These are phyloP conservation scores for Corynespora cassiicola DNA, from an alignment of 2,329 filamentous ascomycete species.

Conservation along the genomic window DNA sequence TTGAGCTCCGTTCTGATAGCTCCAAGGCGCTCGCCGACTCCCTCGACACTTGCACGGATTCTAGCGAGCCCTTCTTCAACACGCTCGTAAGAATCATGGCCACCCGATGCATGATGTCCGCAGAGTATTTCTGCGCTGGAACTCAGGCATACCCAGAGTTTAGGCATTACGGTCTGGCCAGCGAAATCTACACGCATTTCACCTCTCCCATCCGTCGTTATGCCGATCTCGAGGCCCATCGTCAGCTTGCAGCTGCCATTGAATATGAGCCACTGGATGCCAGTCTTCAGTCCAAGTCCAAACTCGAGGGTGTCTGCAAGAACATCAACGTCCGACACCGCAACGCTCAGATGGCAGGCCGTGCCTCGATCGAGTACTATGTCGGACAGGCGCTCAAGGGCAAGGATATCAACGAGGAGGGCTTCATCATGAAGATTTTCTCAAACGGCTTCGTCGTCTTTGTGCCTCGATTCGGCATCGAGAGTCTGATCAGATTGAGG, in stretches of 20 bases:
- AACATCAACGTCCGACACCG: slow-evolving; percentile 98
- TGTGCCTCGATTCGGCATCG: slow-evolving; percentile 93
- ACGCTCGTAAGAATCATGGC: slow-evolving; percentile 97
- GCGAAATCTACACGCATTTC: slow-evolving; percentile 98
- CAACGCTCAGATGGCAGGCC: slow-evolving; percentile 93
- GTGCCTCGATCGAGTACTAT: slow-evolving; percentile 96
- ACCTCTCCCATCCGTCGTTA: slow-evolving; percentile 97
- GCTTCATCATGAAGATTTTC: slow-evolving; percentile 96
- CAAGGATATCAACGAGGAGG: slow-evolving; percentile 78
- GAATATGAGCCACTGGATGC: slow-evolving; percentile 88
- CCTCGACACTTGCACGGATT: slow-evolving; percentile 82
- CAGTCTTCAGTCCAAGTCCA: slow-evolving; percentile 78
- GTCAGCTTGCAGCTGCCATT: slow-evolving; percentile 94
- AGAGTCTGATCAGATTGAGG: slow-evolving; percentile 84
- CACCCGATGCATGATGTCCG: slow-evolving; percentile 98
- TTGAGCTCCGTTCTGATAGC: slow-evolving; percentile 82
- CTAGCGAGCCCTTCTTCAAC: slow-evolving; percentile 92
- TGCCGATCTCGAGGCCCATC: slow-evolving; percentile 92
- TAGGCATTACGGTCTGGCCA: slow-evolving; percentile 94
- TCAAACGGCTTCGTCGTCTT: slow-evolving; percentile 97
- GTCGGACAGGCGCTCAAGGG: slow-evolving; percentile 94
- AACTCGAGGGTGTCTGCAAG: slow-evolving; percentile 92
- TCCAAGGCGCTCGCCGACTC: slow-evolving; percentile 94
- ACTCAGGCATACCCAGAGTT: slow-evolving; percentile 94
- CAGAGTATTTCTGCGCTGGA: slow-evolving; percentile 96